Percentiles rank a stretch among this genome's conserved stretches.
Evolutionary conservation across 257 asterid genomes (phyloP).

Genomic region (Misopates orontium): DNA sequence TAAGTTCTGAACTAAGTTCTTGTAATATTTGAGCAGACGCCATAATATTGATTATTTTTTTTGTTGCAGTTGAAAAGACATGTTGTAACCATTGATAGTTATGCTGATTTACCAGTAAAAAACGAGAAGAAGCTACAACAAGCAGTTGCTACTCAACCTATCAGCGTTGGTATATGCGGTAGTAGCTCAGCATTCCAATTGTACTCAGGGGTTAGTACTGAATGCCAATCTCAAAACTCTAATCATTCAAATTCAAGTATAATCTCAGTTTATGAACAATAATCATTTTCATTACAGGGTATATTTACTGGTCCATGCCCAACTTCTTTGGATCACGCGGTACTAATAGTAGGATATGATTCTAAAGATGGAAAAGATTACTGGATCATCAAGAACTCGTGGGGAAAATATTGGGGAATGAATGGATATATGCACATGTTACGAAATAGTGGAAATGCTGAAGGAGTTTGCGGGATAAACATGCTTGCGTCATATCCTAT

Average conservation of each 20-base stretch:
- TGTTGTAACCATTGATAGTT: constrained; percentile 83
- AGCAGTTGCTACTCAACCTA: constrained; percentile 86
- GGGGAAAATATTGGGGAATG: constrained; percentile 94
- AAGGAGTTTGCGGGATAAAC: constrained; percentile 87
- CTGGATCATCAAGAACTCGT: constrained; percentile 90
- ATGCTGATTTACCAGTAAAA: constrained; percentile 53
- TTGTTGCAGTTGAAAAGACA: constrained; percentile 60
- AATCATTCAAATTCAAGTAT: background rate
- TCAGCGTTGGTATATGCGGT: constrained; percentile 94
- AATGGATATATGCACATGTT: constrained; percentile 75
- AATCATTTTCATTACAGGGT: constrained; percentile 63
- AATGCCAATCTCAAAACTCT: background rate
- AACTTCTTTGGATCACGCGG: constrained; percentile 82
- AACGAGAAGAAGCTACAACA: constrained; percentile 68
- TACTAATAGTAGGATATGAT: constrained; percentile 81
- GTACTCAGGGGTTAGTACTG: constrained; percentile 65
- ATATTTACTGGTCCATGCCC: constrained; percentile 89
- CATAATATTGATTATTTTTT: constrained; percentile 11
- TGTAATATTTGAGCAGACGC: background rate
- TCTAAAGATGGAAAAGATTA: constrained; percentile 73
- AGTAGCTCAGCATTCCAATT: constrained; percentile 73
- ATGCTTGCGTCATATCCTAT: constrained; percentile 82
- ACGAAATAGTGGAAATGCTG: constrained; percentile 48
- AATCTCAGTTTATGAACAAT: background rate
- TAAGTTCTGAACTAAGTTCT: background rate